Percentiles rank a stretch among this genome's conserved stretches.
phyloP scores from a whole-genome alignment of 441 rosid species.

The Populus hybrid region DNA sequence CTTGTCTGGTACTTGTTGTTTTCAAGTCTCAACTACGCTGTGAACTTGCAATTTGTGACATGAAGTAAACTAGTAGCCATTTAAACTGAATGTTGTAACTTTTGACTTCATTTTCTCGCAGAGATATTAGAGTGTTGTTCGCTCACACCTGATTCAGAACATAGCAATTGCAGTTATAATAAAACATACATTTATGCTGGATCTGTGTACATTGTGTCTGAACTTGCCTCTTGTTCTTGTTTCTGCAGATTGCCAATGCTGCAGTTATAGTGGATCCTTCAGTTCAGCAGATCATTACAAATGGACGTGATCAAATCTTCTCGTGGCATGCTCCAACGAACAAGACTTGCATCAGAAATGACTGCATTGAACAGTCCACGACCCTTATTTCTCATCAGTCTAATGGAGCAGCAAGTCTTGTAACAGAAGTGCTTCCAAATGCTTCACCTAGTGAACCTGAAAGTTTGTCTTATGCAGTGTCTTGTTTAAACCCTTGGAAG shows the following conservation, averaged over 20 bases:
- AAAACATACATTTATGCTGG: too few relatives aligned
- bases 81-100: too few relatives aligned
- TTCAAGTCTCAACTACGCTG: too few relatives aligned
- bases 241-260: conserved; percentile 66
- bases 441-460: conserved; percentile 23
- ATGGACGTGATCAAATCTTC: conserved; percentile 57
- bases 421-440: conserved; percentile 21
- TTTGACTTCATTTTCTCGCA: too few relatives aligned
- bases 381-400: conserved; percentile 12
- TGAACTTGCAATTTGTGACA: too few relatives aligned
- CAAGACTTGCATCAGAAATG: conserved; percentile 16
- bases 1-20: too few relatives aligned
- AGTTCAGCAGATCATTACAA: conserved; percentile 49
- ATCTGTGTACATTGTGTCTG: not conserved
- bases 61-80: too few relatives aligned
- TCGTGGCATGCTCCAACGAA: conserved; percentile 20
- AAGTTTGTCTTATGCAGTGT: conserved; percentile 27
- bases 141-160: too few relatives aligned
- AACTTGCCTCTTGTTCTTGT: not conserved
- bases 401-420: conserved; percentile 17
- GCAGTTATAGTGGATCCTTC: conserved; percentile 79
- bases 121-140: too few relatives aligned
- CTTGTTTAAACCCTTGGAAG: conserved; percentile 74
- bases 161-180: too few relatives aligned
- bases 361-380: conserved; percentile 17